Evolutionary conservation across 345 rosid genomes (phyloP).

Genomic region (Luvunga scandens): DNA sequence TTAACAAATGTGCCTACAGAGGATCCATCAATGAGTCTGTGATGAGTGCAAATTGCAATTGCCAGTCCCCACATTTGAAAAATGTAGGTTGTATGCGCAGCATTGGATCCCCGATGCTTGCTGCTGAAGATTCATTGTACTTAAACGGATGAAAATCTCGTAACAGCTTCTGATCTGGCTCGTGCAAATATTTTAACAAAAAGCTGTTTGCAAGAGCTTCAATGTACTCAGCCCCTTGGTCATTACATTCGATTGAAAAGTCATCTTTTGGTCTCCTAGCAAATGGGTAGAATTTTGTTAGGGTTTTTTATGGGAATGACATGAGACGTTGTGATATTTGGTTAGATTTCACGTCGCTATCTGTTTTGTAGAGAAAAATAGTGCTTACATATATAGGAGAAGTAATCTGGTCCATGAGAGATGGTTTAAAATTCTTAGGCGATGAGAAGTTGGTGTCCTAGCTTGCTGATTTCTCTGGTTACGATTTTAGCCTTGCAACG

Average conservation of each 20-base stretch:
- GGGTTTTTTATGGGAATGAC: constrained; percentile 15
- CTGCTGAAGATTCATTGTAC: background rate
- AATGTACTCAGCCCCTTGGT: background rate
- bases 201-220: constrained; percentile 19
- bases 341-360: too few species aligned
- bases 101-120: background rate
- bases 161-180: constrained; percentile 8
- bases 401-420: too few species aligned
- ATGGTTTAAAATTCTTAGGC: too few species aligned
- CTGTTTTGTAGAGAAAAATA: too few species aligned
- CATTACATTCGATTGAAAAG: background rate
- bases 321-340: constrained; percentile 2
- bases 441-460: background rate
- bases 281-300: constrained; percentile 16
- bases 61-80: background rate
- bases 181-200: constrained; percentile 6
- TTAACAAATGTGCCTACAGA: background rate
- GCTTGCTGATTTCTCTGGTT: too few species aligned
- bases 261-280: constrained; percentile 9
- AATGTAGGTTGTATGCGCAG: background rate
- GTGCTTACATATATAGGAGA: too few species aligned
- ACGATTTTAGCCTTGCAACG: too few species aligned
- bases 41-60: background rate
- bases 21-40: background rate
- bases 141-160: constrained; percentile 18